Evolutionary conservation across 805 yeast species (phyloP), one percentile per base, ranked within the genome.

Genomic region (Ogataea zsoltii): DNA sequence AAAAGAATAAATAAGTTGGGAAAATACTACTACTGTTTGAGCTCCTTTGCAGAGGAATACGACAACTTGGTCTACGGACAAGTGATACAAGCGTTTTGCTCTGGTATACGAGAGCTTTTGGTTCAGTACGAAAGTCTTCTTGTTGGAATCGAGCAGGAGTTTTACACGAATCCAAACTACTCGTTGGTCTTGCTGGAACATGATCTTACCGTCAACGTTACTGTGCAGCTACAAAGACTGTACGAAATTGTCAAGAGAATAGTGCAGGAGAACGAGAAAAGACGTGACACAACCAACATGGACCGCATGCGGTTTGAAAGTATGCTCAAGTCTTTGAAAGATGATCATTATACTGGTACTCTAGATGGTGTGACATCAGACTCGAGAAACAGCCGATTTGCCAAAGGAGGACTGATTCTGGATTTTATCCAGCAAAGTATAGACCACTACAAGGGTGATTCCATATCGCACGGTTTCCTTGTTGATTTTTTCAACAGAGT

Each of bases 391-490:
- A 76, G 80, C 42, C 70, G 75, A 32, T 67, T 71, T 17, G 85
- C 84, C 16, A 87, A 85, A 65, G 98, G 99, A 28, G 96, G 97
- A 0, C 62, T 83, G 11, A 76, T 87, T 0, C 64, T 92, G 31
- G 70, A 76, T 42, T 69, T 85, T 1, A 69, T 94, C 1, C 85
- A 86, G 44, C 70, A 69, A 16, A 68, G 82, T 53, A 68, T 85
- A 5, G 74, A 75, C 30, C 68, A 70, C 2, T 78, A 74, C 54
- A 75, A 78, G 42, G 97, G 97, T 2, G 94, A 90, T 58, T 60
- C 72, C 0, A 66, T 65, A 2, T 77, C 86, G 0, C 67, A 68
- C 31, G 69, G 71, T 4, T 81, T 88, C 52, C 67, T 88, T 33
- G 60, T 67, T 1, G 55, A 58, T 3, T 55, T 92, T 2, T 77